phyloP scores from a whole-genome alignment of 2,329 filamentous ascomycete species.

The Gliomastix tumulicola region DNA sequence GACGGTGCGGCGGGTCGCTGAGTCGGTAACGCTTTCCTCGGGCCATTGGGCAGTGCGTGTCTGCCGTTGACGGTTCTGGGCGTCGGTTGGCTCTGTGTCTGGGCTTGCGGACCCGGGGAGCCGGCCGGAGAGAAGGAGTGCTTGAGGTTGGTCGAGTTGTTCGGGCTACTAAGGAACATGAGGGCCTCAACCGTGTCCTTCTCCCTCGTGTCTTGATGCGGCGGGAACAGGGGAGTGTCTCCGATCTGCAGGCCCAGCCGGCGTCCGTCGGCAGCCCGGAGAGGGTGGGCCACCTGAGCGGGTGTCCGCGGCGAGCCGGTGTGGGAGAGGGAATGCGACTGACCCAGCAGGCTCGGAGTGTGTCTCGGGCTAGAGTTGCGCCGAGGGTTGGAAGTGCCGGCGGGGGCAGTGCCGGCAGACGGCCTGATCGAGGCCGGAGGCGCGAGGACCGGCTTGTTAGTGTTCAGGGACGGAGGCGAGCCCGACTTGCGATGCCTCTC shows the following conservation, averaged over 20 bases:
- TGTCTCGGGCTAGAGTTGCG: slow-evolving; percentile 43
- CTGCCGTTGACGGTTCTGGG: slow-evolving; percentile 11
- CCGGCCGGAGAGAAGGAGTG: slow-evolving; percentile 40
- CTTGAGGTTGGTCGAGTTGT: slow-evolving; percentile 59
- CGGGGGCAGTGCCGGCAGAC: slow-evolving; percentile 20
- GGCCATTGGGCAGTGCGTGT: slow-evolving; percentile 37
- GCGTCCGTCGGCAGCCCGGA: too few relatives aligned
- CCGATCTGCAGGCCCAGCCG: slow-evolving; percentile 20
- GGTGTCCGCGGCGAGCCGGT: slow-evolving; percentile 39
- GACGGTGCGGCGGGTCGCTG: slow-evolving; percentile 32
- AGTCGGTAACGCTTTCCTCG: slow-evolving; percentile 44
- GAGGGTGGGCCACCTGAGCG: slow-evolving; percentile 24
- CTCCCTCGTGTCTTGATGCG: slow-evolving; percentile 60
- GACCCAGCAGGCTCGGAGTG: slow-evolving; percentile 41
- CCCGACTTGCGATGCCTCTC: slow-evolving; percentile 23
- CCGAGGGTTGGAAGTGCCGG: slow-evolving; percentile 31
- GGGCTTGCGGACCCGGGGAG: slow-evolving; percentile 21
- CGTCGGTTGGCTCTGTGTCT: slow-evolving; percentile 4
- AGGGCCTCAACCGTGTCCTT: slow-evolving; percentile 77
- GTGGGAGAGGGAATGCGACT: slow-evolving; percentile 38
- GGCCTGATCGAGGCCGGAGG: slow-evolving; percentile 50
- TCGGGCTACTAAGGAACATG: slow-evolving; percentile 75
- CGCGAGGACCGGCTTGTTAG: slow-evolving; percentile 32
- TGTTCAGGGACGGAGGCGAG: slow-evolving; percentile 27
- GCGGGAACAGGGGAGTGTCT: slow-evolving; percentile 57